Conservation (phyloP, 495 filamentous ascomycete species). For the Neurospora terricola region DNA sequence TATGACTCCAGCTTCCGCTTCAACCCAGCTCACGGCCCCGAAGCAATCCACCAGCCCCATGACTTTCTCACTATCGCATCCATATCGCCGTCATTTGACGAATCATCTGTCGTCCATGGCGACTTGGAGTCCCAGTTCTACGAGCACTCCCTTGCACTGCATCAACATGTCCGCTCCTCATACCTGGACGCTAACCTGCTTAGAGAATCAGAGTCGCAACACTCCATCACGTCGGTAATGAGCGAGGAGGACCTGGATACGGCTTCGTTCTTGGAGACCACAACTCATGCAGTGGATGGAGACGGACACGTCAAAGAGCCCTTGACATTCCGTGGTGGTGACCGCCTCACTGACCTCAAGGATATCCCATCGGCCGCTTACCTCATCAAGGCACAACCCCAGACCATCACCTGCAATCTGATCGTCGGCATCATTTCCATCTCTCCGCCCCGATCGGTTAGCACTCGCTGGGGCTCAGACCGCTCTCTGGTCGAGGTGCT, state of each 20-base stretch:
- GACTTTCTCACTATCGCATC: constrained; percentile 41
- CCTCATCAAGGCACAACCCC: constrained; percentile 58
- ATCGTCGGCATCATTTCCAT: constrained; percentile 70
- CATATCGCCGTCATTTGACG: constrained; percentile 17
- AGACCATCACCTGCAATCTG: constrained; percentile 70
- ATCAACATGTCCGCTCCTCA: constrained; percentile 46
- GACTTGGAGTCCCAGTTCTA: constrained; percentile 50
- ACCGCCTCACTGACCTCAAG: constrained; percentile 51
- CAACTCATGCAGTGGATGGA: neutral
- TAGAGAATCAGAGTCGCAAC: neutral
- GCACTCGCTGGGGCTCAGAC: constrained; percentile 41
- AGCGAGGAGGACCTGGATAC: constrained; percentile 4
- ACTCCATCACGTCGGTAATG: constrained; percentile 7
- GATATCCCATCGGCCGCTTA: constrained; percentile 61
- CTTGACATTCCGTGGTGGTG: constrained; percentile 5
- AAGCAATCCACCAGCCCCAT: constrained; percentile 21
- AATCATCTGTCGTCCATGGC: constrained; percentile 12
- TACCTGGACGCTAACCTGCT: constrained; percentile 25
- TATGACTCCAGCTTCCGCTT: constrained; percentile 22
- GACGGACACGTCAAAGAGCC: constrained; percentile 7
- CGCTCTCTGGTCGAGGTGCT: constrained; percentile 65
- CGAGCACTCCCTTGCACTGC: constrained; percentile 58
- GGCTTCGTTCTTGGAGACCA: constrained; percentile 7
- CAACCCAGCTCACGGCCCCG: neutral
- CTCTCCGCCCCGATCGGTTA: constrained; percentile 48